Evolutionary conservation across 345 rosid genomes (phyloP), one percentile per base, ranked within the genome.

Genomic region (Chamaenerion angustifolium): DNA sequence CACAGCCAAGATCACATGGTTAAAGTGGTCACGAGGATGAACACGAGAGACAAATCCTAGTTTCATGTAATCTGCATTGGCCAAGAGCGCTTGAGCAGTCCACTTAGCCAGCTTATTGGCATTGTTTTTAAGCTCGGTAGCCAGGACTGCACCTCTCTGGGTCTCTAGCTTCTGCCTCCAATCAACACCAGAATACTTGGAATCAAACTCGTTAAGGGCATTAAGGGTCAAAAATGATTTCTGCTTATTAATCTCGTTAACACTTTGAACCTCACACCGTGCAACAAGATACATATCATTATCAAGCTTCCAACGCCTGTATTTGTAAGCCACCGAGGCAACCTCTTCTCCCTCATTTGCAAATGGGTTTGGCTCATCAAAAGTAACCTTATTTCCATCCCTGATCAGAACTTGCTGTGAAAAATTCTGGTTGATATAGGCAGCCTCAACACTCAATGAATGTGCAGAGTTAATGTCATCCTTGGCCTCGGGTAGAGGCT

Each of bases 161-260:
- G 99, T 85, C 68, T 93, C 99, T 56, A 93, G 59, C 76, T 93
- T 93, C 85, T 88, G 96, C 61, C 95, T 85, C 99, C 93, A 93
- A 60, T 93, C 99, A 57, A 93, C 88, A 52, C 96, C 96, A 4
- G 96, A 92, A 60, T 88, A 88, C 43, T 92, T 92, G 1, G 95
- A 62, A 76, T 92, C 96, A 27, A 92, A 92, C 81, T 92, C 99
- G 27, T 88, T 88, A 6, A 92, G 90, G 0, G 99, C 94, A 68
- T 92, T 92, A 71, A 80, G 48, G n/a, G 99, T 85, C 67, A 92
- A 67, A 56, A 76, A 88, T 0, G 83, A 76, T 58, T 73, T 80
- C 69, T 80, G 86, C 54, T 85, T 82, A 40, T 92, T 92, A 40
- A 84, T 64, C 55, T 92, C 94, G 25, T 69, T 73, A 52, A 80